Percentiles rank a stretch among this genome's conserved stretches.
phyloP scores from a whole-genome alignment of 2,329 filamentous ascomycete genomes.

The Colletotrichum somersetense region DNA sequence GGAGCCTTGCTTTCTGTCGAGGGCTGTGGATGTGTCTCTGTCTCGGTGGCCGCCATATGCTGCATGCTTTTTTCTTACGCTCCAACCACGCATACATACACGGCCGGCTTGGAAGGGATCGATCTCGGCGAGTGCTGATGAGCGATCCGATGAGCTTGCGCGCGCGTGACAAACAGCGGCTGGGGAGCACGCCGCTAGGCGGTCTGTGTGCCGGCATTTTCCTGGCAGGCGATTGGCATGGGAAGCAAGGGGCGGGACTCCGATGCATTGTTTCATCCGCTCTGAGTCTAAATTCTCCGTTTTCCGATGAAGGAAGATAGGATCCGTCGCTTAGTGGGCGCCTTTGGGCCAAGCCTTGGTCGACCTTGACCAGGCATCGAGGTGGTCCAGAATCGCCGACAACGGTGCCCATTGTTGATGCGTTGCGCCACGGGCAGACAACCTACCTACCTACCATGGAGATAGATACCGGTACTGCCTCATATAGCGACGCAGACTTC shows the following conservation, averaged over 20 bases:
- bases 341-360: slow-evolving; percentile 28
- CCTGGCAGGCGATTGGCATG: slow-evolving; percentile 30
- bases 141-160: slow-evolving; percentile 32
- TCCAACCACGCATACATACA: background rate
- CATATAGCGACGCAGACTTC: background rate
- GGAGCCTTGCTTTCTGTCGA: slow-evolving; percentile 3
- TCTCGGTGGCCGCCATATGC: slow-evolving; percentile 5
- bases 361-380: background rate
- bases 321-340: slow-evolving; percentile 1
- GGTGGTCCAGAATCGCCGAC: background rate
- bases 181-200: slow-evolving; percentile 22
- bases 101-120: slow-evolving; percentile 5
- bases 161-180: slow-evolving; percentile 21
- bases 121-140: slow-evolving; percentile 24
- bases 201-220: slow-evolving; percentile 33
- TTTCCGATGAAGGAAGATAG: slow-evolving; percentile 21
- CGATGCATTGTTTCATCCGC: slow-evolving; percentile 39
- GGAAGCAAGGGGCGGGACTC: slow-evolving; percentile 39
- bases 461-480: background rate
- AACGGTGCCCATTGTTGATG: background rate
- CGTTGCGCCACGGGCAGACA: slow-evolving; percentile 5
- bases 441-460: background rate
- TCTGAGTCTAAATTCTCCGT: slow-evolving; percentile 37
- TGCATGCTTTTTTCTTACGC: background rate
- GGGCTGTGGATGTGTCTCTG: slow-evolving; percentile 18